Percentiles rank a stretch among this genome's conserved stretches.
Conservation (phyloP, 495 filamentous ascomycete species). For the Cryomyces minteri region DNA sequence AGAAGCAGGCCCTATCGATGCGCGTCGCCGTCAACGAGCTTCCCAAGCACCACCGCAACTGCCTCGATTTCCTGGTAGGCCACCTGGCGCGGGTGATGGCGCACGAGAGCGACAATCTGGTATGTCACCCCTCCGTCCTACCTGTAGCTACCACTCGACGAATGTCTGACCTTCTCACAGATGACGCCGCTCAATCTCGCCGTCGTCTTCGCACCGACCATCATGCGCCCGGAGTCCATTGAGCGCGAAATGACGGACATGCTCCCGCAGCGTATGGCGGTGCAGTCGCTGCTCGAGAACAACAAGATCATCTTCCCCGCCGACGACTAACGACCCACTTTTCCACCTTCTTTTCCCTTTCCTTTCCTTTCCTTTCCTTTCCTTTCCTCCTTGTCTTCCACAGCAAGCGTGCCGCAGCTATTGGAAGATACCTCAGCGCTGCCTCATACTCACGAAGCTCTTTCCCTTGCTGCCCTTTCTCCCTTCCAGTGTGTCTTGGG, state of each 20-base stretch:
- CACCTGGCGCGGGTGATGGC: conserved; percentile 80
- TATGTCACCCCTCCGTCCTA: conserved; percentile 16
- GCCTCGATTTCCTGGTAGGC: conserved; percentile 85
- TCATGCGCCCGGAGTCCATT: conserved; percentile 76
- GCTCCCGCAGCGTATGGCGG: conserved; percentile 71
- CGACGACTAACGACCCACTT: neutral
- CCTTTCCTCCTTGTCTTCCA: too few relatives aligned
- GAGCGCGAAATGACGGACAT: conserved; percentile 94
- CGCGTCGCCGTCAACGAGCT: conserved; percentile 54
- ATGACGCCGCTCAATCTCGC: conserved; percentile 94
- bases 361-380: too few relatives aligned
- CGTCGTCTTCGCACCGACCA: conserved; percentile 95
- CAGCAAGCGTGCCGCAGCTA: too few relatives aligned
- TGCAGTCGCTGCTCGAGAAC: conserved; percentile 35
- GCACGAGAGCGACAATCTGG: conserved; percentile 62
- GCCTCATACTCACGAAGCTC: too few relatives aligned
- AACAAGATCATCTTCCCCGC: conserved; percentile 12
- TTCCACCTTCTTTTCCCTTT: too few relatives aligned
- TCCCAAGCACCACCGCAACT: conserved; percentile 66
- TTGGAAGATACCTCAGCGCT: too few relatives aligned
- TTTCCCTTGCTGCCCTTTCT: too few relatives aligned
- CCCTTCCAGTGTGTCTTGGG: too few relatives aligned
- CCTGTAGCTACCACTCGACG: neutral
- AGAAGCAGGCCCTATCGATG: conserved; percentile 47
- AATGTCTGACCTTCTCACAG: conserved; percentile 4